phyloP scores from a whole-genome alignment of 2,329 filamentous ascomycete genomes.

The Talaromyces marneffei region DNA sequence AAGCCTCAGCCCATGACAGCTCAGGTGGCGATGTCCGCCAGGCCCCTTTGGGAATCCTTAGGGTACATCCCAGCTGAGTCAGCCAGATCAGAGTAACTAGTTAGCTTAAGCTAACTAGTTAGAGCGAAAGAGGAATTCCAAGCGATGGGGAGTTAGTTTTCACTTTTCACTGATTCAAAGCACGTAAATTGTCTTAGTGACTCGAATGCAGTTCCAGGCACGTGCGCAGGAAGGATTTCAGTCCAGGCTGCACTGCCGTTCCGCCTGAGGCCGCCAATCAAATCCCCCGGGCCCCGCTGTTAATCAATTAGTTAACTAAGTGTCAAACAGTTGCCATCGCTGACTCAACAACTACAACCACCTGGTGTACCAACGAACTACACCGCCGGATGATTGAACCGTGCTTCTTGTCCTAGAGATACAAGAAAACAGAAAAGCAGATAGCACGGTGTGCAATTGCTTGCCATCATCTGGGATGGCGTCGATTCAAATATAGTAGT shows the following conservation, averaged over 20 bases:
- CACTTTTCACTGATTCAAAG: too few relatives aligned
- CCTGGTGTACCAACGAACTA: not conserved
- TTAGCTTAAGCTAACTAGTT: not conserved
- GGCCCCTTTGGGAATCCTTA: not conserved
- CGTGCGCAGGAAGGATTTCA: not conserved
- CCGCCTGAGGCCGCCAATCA: not conserved
- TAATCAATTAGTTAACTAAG: not conserved
- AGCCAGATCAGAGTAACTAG: not conserved
- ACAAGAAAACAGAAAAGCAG: not conserved
- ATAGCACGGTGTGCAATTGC: not conserved
- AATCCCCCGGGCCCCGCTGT: not conserved
- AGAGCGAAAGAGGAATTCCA: not conserved
- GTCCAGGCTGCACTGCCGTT: not conserved
- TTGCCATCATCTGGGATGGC: slow-evolving; percentile 1
- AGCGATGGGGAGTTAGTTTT: too few relatives aligned
- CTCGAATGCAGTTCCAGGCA: not conserved
- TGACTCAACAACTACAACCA: not conserved
- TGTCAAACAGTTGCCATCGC: not conserved
- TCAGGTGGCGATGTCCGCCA: slow-evolving; percentile 5
- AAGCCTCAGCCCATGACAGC: slow-evolving; percentile 5
- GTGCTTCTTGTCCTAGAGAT: not conserved
- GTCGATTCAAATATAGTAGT: not conserved
- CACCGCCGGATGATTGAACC: not conserved
- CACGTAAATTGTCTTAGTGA: not conserved
- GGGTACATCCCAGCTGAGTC: not conserved